Percentiles rank a stretch among this genome's conserved stretches.
These are phyloP conservation scores for Domatiomyces globalis DNA, from an alignment of 2,329 filamentous ascomycete species.

Conservation along the genomic window DNA sequence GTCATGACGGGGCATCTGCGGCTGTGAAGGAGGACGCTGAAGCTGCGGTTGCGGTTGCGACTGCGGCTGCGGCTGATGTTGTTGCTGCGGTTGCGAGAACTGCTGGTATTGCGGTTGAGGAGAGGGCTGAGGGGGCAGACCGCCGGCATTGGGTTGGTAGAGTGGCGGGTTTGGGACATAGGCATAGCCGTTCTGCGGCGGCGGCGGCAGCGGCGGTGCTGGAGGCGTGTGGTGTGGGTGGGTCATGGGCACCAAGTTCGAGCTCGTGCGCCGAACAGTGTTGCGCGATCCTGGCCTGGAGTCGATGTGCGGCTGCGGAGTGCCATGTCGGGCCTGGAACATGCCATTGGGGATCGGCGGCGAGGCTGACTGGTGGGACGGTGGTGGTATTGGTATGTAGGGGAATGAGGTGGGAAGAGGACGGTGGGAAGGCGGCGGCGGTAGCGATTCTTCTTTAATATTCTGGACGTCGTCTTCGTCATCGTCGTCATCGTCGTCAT, in stretches of 20 bases:
- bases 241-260: constrained; percentile 54
- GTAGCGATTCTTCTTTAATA: constrained; percentile 50
- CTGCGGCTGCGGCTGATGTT: constrained; percentile 31
- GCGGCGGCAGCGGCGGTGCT: constrained; percentile 23
- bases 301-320: constrained; percentile 56
- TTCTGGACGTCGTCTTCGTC: constrained; percentile 46
- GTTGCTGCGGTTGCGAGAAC: constrained; percentile 24
- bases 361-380: constrained; percentile 61
- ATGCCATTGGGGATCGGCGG: constrained; percentile 72
- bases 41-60: constrained; percentile 36
- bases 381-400: constrained; percentile 67
- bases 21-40: constrained; percentile 52
- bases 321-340: constrained; percentile 60
- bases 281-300: constrained; percentile 71
- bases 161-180: constrained; percentile 79
- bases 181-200: constrained; percentile 55
- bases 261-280: constrained; percentile 59
- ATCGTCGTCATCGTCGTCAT: constrained; percentile 69
- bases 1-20: constrained; percentile 47
- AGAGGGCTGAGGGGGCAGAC: constrained; percentile 23
- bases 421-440: constrained; percentile 44
- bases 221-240: constrained; percentile 39
- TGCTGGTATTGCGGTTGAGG: constrained; percentile 25
- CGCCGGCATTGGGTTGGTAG: constrained; percentile 53
- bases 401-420: constrained; percentile 57